A percentile compares a stretch with the other conserved stretches of the same genome.
Evolutionary conservation across 2,329 filamentous ascomycete species (phyloP).

Genomic region (Colletotrichum australisinense): DNA sequence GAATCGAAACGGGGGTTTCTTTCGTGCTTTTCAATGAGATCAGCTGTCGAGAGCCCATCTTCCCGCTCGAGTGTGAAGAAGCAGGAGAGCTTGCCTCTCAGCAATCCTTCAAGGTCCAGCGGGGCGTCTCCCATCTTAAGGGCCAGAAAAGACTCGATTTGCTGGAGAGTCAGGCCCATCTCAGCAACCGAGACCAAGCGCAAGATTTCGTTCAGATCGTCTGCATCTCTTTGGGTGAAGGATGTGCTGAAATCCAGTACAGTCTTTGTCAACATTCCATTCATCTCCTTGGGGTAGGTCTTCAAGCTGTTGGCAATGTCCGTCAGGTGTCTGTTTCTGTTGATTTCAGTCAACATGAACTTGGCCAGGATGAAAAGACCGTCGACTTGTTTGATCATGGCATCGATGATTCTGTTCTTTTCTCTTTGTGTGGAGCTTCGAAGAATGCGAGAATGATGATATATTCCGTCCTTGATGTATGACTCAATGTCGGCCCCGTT

Average conservation of each 20-base stretch:
- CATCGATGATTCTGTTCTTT: slow-evolving; percentile 50
- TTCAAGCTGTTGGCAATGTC: slow-evolving; percentile 57
- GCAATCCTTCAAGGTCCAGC: slow-evolving; percentile 53
- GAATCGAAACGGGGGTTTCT: slow-evolving; percentile 39
- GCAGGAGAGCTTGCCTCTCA: slow-evolving; percentile 57
- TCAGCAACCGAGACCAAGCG: slow-evolving; percentile 59
- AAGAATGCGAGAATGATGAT: slow-evolving; percentile 46
- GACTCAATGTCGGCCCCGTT: slow-evolving; percentile 54
- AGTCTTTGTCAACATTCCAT: slow-evolving; percentile 55
- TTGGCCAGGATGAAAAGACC: slow-evolving; percentile 62
- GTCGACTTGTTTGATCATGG: slow-evolving; percentile 54
- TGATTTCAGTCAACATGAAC: slow-evolving; percentile 62
- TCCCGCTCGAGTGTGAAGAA: slow-evolving; percentile 59
- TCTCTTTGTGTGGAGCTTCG: slow-evolving; percentile 46
- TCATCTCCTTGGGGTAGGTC: slow-evolving; percentile 56
- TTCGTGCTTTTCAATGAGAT: slow-evolving; percentile 52
- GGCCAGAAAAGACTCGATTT: slow-evolving; percentile 56
- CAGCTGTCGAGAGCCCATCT: slow-evolving; percentile 55
- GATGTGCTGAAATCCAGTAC: slow-evolving; percentile 53
- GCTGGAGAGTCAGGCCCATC: slow-evolving; percentile 54
- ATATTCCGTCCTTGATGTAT: slow-evolving; percentile 51
- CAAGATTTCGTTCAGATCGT: slow-evolving; percentile 59
- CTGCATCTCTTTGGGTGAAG: slow-evolving; percentile 51
- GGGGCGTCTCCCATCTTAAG: slow-evolving; percentile 54
- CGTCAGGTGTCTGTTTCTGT: slow-evolving; percentile 55